Evolutionary conservation across 1,139 yeast species (phyloP).

Genomic region (Taphrina betulina): DNA sequence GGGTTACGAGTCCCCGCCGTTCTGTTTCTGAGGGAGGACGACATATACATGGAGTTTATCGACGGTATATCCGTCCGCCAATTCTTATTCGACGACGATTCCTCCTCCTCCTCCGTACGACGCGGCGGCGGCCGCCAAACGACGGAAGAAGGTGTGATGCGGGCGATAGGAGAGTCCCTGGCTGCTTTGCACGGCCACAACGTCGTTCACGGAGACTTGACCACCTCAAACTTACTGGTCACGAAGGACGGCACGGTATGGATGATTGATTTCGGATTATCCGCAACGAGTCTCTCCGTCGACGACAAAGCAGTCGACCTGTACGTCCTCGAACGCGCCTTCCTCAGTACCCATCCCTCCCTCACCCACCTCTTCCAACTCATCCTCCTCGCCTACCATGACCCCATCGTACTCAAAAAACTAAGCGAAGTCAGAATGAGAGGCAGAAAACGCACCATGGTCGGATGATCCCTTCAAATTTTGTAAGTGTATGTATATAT

Average conservation of each 20-base stretch:
- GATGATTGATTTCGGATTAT: slow-evolving; percentile 88
- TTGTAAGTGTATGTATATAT: too few relatives aligned
- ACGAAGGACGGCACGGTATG: slow-evolving; percentile 48
- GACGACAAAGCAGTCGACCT: slow-evolving; percentile 97
- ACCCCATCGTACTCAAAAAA: slow-evolving; percentile 52
- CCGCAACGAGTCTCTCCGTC: slow-evolving; percentile 68
- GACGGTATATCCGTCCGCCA: slow-evolving; percentile 45
- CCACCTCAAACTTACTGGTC: slow-evolving; percentile 81
- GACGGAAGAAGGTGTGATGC: slow-evolving; percentile 42
- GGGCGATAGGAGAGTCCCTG: slow-evolving; percentile 63
- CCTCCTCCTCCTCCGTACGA: slow-evolving; percentile 39
- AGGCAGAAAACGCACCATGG: slow-evolving; percentile 93
- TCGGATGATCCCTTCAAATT: slow-evolving; percentile 70
- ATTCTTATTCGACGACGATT: slow-evolving; percentile 43
- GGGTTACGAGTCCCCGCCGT: slow-evolving; percentile 69
- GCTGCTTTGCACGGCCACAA: slow-evolving; percentile 73
- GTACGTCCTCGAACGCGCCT: slow-evolving; percentile 89
- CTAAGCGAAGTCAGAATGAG: slow-evolving; percentile 82
- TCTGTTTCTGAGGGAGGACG: slow-evolving; percentile 76
- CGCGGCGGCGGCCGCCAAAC: slow-evolving; percentile 41
- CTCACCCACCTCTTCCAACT: slow-evolving; percentile 60
- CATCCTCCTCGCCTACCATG: slow-evolving; percentile 70
- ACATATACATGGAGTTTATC: slow-evolving; percentile 84
- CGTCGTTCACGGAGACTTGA: slow-evolving; percentile 90
- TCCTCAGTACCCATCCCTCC: slow-evolving; percentile 83